These are phyloP conservation scores for Saccharomycodes ludwigii DNA, from an alignment of 805 yeast genomes.

Conservation along the genomic window DNA sequence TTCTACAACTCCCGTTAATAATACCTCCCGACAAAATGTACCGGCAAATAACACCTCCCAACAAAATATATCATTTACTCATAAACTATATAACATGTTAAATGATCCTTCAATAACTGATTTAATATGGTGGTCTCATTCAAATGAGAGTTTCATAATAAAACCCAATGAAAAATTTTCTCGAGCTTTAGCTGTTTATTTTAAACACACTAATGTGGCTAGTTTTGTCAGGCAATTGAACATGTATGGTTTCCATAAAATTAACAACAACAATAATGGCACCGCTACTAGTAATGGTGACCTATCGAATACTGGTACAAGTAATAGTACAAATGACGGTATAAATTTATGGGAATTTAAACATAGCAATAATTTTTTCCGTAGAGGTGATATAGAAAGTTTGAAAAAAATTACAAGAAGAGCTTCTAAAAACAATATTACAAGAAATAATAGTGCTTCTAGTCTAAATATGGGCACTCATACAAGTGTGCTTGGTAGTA, in stretches of 20 bases:
- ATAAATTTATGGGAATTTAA: constrained; percentile 69
- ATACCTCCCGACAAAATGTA: no score
- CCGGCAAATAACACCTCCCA: no score
- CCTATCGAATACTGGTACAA: not conserved
- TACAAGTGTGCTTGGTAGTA: not conserved
- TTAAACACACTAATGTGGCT: constrained; percentile 73
- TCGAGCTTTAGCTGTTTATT: constrained; percentile 50
- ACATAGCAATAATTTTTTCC: constrained; percentile 68
- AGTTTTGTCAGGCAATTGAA: constrained; percentile 69
- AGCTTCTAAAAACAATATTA: constrained; percentile 31
- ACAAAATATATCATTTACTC: constrained; percentile 60
- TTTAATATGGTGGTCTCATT: constrained; percentile 62
- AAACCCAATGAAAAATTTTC: constrained; percentile 80
- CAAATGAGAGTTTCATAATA: constrained; percentile 64
- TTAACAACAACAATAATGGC: constrained; percentile 23
- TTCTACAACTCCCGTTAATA: not conserved
- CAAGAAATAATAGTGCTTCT: no score
- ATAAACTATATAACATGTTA: constrained; percentile 82
- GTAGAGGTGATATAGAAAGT: constrained; percentile 68
- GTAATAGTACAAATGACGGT: constrained; percentile 4
- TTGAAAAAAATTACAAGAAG: constrained; percentile 70
- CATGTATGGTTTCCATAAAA: constrained; percentile 74
- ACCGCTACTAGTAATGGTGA: constrained; percentile 5
- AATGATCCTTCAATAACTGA: constrained; percentile 64
- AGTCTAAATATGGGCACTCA: no score